These are phyloP conservation scores for Gossypium turneri DNA, from an alignment of 345 rosid species.

Conservation along the genomic window DNA sequence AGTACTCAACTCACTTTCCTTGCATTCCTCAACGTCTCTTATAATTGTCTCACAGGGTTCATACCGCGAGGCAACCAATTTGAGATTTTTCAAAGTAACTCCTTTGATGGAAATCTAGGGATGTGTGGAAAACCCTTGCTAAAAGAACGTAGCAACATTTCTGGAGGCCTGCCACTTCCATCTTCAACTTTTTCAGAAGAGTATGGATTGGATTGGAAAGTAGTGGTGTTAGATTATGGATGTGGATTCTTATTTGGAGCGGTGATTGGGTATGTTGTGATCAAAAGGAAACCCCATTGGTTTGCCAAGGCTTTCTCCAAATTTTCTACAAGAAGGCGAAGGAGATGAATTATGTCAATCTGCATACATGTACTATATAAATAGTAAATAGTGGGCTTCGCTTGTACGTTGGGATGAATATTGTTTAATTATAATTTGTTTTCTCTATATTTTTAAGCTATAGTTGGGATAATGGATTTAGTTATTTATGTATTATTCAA, in stretches of 20 bases:
- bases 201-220: constrained; percentile 9
- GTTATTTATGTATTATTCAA: no score
- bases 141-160: not conserved
- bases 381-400: no score
- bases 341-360: not conserved
- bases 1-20: not conserved
- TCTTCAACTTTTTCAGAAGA: not conserved
- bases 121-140: not conserved
- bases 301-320: constrained; percentile 2
- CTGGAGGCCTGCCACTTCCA: not conserved
- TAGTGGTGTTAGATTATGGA: constrained; percentile 14
- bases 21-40: not conserved
- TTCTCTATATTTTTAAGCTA: no score
- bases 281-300: constrained; percentile 11
- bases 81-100: not conserved
- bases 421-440: no score
- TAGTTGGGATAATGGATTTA: no score
- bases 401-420: no score
- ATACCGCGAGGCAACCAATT: not conserved
- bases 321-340: not conserved
- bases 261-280: constrained; percentile 1
- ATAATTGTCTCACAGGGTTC: not conserved
- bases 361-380: no score
- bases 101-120: not conserved
- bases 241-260: constrained; percentile 17